phyloP scores from a whole-genome alignment of 371 early-diverging fungal genomes.

The Mortierella sp. region DNA sequence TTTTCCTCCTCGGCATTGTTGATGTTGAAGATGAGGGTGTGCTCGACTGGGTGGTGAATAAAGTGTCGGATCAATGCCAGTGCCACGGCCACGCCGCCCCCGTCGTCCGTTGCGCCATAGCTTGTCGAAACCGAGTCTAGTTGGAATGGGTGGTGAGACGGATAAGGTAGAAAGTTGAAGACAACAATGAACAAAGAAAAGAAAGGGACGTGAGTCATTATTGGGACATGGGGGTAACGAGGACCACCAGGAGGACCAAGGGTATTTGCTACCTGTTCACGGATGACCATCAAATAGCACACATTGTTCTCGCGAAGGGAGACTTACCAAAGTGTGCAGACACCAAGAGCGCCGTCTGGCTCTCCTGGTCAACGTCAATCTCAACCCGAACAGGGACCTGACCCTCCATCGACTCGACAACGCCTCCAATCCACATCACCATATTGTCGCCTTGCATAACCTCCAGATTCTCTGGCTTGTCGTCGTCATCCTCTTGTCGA shows the following conservation, averaged over 20 bases:
- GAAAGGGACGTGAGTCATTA: no score
- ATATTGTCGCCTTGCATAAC: slow-evolving; percentile 49
- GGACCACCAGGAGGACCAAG: no score
- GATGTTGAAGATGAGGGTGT: slow-evolving; percentile 79
- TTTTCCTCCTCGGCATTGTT: slow-evolving; percentile 91
- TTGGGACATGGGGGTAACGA: no score
- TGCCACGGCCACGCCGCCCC: slow-evolving; percentile 79
- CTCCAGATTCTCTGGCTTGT: slow-evolving; percentile 9
- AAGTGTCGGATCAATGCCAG: slow-evolving; percentile 77
- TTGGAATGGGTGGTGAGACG: background rate
- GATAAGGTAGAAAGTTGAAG: background rate
- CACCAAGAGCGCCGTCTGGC: slow-evolving; percentile 61
- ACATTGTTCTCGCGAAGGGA: background rate
- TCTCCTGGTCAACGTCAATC: slow-evolving; percentile 48
- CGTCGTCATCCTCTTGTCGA: slow-evolving; percentile 12
- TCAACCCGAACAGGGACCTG: slow-evolving; percentile 41
- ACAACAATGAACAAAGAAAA: background rate
- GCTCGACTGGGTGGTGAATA: slow-evolving; percentile 66
- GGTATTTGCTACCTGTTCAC: no score
- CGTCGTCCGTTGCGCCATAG: slow-evolving; percentile 88
- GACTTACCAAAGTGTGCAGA: slow-evolving; percentile 70
- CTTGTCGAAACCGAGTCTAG: slow-evolving; percentile 80
- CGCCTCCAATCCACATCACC: slow-evolving; percentile 58
- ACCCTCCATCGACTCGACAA: slow-evolving; percentile 29
- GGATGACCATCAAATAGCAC: background rate